Percentiles rank a stretch among this genome's conserved stretches.
Evolutionary conservation across 2,329 filamentous ascomycete genomes (phyloP).

Genomic region (Aspergillus luchuensis): DNA sequence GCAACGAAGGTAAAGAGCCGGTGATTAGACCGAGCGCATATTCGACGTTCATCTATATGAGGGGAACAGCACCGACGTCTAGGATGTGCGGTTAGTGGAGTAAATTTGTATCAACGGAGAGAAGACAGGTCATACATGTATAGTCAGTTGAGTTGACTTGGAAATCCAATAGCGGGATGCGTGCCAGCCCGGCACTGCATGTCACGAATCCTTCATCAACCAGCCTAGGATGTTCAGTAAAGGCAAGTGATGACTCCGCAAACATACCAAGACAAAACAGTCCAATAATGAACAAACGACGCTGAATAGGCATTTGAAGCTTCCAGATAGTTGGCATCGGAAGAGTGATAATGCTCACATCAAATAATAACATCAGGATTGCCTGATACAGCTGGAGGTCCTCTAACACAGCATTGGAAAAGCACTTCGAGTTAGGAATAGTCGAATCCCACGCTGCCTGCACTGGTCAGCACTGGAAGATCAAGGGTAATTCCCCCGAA

Average conservation of each 20-base stretch:
- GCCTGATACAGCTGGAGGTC: constrained; percentile 4
- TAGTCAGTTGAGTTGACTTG: background rate
- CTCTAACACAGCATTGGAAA: background rate
- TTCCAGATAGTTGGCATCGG: background rate
- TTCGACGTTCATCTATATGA: background rate
- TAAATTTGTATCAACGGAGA: background rate
- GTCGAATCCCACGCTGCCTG: background rate
- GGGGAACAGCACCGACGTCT: background rate
- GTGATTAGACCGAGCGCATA: background rate
- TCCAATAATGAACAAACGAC: background rate
- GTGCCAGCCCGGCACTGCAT: background rate
- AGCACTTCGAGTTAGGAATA: background rate
- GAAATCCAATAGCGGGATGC: background rate
- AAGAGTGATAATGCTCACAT: background rate
- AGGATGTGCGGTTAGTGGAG: background rate
- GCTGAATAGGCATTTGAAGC: background rate
- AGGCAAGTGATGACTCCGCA: background rate
- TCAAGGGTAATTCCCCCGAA: background rate
- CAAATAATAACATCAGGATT: background rate
- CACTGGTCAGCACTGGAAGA: constrained; percentile 4
- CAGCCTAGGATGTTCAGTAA: background rate
- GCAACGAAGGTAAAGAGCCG: background rate
- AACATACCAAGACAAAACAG: background rate
- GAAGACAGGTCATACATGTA: background rate
- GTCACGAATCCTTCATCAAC: background rate